Percentiles rank a stretch among this genome's conserved stretches.
Evolutionary conservation across 2,329 filamentous ascomycete genomes (phyloP).

Genomic region (Didymella exigua): DNA sequence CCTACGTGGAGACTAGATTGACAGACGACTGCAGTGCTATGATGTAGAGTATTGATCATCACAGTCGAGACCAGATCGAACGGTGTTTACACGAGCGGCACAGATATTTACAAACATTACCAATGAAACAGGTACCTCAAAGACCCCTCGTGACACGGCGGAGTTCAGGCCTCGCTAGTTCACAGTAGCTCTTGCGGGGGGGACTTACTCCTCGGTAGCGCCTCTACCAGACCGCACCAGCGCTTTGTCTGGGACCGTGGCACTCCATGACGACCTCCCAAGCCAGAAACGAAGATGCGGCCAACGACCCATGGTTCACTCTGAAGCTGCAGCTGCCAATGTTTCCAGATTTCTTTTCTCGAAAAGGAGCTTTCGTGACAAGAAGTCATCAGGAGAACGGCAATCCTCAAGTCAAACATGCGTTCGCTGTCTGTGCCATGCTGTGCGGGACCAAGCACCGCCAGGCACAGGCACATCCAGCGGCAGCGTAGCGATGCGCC

Average conservation of each 20-base stretch:
- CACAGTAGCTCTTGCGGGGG: constrained; percentile 3
- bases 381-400: not conserved
- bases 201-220: constrained; percentile 5
- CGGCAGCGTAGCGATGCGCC: not conserved
- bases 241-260: constrained; percentile 1
- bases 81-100: not conserved
- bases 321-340: not conserved
- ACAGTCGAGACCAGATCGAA: not conserved
- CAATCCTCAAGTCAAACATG: not conserved
- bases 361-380: not conserved
- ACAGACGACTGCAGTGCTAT: not conserved
- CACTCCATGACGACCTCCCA: constrained; percentile 3
- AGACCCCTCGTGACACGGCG: not conserved
- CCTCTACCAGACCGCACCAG: constrained; percentile 7
- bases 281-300: not conserved
- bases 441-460: not conserved
- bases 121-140: not conserved
- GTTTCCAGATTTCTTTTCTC: not conserved
- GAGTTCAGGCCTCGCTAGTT: not conserved
- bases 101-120: not conserved
- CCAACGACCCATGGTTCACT: constrained; percentile 12
- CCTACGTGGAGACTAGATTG: not conserved
- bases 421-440: not conserved
- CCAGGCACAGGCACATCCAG: not conserved
- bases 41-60: not conserved